Evolutionary conservation across 768 basidiomycete genomes (phyloP).

Genomic region (Solioccasus polychromus): DNA sequence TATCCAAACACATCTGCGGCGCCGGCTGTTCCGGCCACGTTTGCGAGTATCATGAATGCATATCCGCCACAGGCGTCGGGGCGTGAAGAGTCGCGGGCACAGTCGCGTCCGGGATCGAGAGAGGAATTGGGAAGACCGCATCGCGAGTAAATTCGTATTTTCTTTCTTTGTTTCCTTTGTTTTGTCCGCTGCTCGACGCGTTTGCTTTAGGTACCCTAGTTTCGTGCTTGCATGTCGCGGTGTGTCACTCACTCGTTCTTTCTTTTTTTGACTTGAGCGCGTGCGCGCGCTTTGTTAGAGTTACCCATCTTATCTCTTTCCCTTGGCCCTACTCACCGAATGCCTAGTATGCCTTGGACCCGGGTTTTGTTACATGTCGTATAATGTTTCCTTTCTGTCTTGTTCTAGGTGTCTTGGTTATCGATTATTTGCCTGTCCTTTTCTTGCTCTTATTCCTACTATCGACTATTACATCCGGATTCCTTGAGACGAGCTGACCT

Average conservation of each 20-base stretch:
- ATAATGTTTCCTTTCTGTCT: slow-evolving; percentile 11
- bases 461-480: slow-evolving; percentile 5
- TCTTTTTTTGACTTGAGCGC: background rate
- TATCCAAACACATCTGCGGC: slow-evolving; percentile 19
- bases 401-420: background rate
- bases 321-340: slow-evolving; percentile 2
- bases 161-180: background rate
- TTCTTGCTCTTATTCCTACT: too few species aligned
- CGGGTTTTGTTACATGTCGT: slow-evolving; percentile 4
- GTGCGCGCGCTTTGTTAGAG: too few species aligned
- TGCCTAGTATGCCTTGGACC: background rate
- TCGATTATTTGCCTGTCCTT: too few species aligned
- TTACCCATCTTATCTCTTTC: background rate
- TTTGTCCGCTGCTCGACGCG: slow-evolving; percentile 7
- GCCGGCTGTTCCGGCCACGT: slow-evolving; percentile 46
- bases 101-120: slow-evolving; percentile 28
- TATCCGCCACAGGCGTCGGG: slow-evolving; percentile 41
- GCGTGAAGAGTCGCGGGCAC: slow-evolving; percentile 23
- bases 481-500: too few species aligned
- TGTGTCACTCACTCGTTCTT: background rate
- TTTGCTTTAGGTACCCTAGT: background rate
- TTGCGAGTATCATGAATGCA: slow-evolving; percentile 73
- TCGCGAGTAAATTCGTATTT: slow-evolving; percentile 11
- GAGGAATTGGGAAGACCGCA: slow-evolving; percentile 17
- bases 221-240: slow-evolving; percentile 2